Percentiles rank a stretch among this genome's conserved stretches.
Conservation (phyloP, 78 protist species). For the Protostelium mycophagum region DNA sequence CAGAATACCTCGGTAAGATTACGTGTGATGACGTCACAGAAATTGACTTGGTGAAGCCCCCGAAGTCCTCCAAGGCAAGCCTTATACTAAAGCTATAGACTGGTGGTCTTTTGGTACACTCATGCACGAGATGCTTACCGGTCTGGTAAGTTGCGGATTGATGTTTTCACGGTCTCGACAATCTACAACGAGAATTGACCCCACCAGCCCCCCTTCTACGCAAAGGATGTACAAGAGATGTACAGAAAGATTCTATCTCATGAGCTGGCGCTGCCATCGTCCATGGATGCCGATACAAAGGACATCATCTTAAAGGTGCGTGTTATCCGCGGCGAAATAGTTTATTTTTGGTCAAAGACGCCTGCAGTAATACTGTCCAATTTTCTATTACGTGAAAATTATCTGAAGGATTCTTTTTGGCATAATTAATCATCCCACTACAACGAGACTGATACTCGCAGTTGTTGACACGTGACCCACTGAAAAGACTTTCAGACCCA, state of each 20-base stretch:
- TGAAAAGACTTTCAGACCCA: constrained; percentile 8
- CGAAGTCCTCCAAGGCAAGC: constrained; percentile 75
- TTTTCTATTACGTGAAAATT: background rate
- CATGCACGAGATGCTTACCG: constrained; percentile 88
- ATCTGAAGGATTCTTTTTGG: too few species aligned
- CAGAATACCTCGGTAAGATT: constrained; percentile 73
- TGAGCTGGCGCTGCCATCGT: constrained; percentile 1
- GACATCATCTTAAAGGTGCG: background rate
- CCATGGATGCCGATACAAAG: background rate
- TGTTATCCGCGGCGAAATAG: too few species aligned
- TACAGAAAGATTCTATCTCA: constrained; percentile 51
- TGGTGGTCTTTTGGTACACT: constrained; percentile 94
- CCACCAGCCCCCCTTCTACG: constrained; percentile 66
- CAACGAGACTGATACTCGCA: too few species aligned
- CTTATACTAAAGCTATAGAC: constrained; percentile 85
- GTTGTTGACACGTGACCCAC: constrained; percentile 68
- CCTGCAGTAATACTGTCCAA: too few species aligned
- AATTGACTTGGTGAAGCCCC: constrained; percentile 55
- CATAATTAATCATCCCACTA: too few species aligned
- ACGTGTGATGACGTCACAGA: background rate
- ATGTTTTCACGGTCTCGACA: background rate
- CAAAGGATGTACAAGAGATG: constrained; percentile 50
- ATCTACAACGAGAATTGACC: constrained; percentile 70
- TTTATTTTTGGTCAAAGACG: too few species aligned
- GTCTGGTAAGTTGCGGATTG: constrained; percentile 24